Evolutionary conservation across 495 filamentous ascomycete genomes (phyloP), one percentile per base, ranked within the genome.

Genomic region (Lasiosphaeria hispida): DNA sequence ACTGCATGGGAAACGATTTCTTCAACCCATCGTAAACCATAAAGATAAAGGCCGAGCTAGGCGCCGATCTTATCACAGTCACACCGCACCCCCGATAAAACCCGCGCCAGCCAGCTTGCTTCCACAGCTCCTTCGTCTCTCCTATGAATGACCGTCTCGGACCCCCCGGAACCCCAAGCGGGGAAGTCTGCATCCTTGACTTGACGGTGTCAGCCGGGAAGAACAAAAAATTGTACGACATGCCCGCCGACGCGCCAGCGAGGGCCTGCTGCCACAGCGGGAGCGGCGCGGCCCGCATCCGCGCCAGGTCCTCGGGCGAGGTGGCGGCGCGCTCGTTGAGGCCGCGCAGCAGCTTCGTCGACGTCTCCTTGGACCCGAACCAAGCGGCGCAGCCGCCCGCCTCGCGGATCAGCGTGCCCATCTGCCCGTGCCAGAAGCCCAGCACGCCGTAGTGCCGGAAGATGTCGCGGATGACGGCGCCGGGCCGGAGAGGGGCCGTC

Each of bases 121-220:
- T 79, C 89, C 91, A 97, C 39, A 99, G 66, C 14, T 82, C 78
- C 51, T 70, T 82, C 0, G 83, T 83, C 45, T 90, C 89, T 10
- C 73, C 72, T 73, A 77, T 83, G 68, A 99, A 99, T 0, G 82
- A 85, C 43, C 77, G 80, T 37, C 79, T 77, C 37, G 23, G 23
- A 30, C 69, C 68, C 0, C 63, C 71, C 23, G 68, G 63, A 18
- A 63, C 58, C 11, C 77, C 77, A 49, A 93, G 78, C 34, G 91
- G 87, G 45, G 88, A 83, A 0, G 95, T 97, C 71, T 99, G 94
- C 86, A 99, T 95, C 7, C 93, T 83, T 9, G 87, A 92, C 71
- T 98, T 98, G 75, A 98, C 87, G 1, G 94, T 97, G 68, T 98
- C 94, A 40, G 95, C 94, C 0, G 94, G 94, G 72, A 92, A 98